These are phyloP conservation scores for Ustilago xerochloae DNA, from an alignment of 1,284 basidiomycete genomes.

Conservation along the genomic window DNA sequence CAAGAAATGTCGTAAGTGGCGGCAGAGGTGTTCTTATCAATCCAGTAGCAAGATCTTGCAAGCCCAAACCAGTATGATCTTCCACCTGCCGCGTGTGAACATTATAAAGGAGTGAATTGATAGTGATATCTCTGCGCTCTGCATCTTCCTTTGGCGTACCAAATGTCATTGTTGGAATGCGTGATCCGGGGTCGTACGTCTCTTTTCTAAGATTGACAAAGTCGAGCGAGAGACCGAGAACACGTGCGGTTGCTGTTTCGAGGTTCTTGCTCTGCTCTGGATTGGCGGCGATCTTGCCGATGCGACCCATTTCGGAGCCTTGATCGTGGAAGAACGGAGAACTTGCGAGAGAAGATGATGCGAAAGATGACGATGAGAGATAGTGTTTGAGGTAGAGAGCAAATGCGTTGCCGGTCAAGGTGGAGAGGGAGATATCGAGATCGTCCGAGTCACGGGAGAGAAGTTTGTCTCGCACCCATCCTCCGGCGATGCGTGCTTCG, in stretches of 20 bases:
- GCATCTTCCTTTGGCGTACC: slow-evolving; percentile 95
- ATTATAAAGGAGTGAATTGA: slow-evolving; percentile 97
- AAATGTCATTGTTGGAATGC: slow-evolving; percentile 87
- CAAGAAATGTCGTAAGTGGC: slow-evolving; percentile 87
- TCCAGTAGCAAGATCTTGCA: slow-evolving; percentile 82
- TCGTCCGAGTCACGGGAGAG: slow-evolving; percentile 86
- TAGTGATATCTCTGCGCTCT: slow-evolving; percentile 88
- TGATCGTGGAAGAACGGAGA: slow-evolving; percentile 68
- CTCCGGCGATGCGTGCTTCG: slow-evolving; percentile 75
- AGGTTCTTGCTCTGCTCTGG: slow-evolving; percentile 98
- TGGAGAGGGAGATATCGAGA: slow-evolving; percentile 88
- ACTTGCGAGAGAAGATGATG: slow-evolving; percentile 66
- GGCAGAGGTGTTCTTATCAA: slow-evolving; percentile 89
- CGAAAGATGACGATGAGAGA: slow-evolving; percentile 71
- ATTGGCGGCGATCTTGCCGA: slow-evolving; percentile 87
- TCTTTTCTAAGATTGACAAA: slow-evolving; percentile 95
- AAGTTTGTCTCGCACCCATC: slow-evolving; percentile 98
- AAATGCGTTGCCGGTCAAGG: slow-evolving; percentile 89
- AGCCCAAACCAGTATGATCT: slow-evolving; percentile 84
- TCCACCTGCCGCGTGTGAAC: slow-evolving; percentile 88
- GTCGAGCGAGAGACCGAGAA: slow-evolving; percentile 88
- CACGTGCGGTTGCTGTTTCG: slow-evolving; percentile 89
- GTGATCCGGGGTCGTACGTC: slow-evolving; percentile 82
- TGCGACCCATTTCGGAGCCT: slow-evolving; percentile 59
- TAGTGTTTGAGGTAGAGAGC: slow-evolving; percentile 82